phyloP scores from a whole-genome alignment of 23 red algal species.

The Rhodosorus marinus region DNA sequence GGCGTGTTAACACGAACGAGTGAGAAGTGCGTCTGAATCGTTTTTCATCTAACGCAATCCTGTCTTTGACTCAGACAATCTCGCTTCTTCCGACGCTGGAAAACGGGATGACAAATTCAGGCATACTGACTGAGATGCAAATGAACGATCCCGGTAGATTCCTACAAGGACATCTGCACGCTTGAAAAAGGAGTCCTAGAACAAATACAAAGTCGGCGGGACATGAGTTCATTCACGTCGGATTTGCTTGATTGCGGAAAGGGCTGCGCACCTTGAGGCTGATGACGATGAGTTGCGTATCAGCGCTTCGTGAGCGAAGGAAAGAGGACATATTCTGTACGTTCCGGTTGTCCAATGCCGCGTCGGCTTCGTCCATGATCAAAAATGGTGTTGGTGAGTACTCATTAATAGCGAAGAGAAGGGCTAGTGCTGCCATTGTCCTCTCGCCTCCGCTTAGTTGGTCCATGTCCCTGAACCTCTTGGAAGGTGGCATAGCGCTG shows the following conservation, averaged over 20 bases:
- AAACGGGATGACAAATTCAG: too few species aligned
- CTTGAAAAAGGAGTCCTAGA: conserved; percentile 89
- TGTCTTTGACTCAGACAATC: too few species aligned
- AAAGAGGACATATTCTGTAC: conserved; percentile 44
- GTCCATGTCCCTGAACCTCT: conserved; percentile 86
- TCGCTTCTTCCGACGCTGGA: too few species aligned
- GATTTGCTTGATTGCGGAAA: too few species aligned
- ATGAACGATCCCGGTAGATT: conserved; percentile 88
- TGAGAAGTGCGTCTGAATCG: too few species aligned
- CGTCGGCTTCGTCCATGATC: conserved; percentile 91
- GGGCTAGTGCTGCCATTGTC: conserved; percentile 75
- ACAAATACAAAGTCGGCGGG: too few species aligned
- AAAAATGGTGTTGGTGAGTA: conserved; percentile 71
- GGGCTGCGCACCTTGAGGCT: too few species aligned
- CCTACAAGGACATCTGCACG: conserved; percentile 77
- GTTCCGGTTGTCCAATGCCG: conserved; percentile 82
- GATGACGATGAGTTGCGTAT: conserved; percentile 79
- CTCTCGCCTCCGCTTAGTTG: conserved; percentile 86
- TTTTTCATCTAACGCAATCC: too few species aligned
- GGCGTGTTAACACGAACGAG: too few species aligned
- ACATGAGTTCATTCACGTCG: too few species aligned
- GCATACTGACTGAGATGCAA: too few species aligned
- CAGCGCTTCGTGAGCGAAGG: conserved; percentile 21
- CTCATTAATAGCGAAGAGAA: conserved; percentile 85
- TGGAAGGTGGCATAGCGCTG: conserved; percentile 84